Conservation (phyloP, 805 yeast genomes). For the Wickerhamomyces canadensis region DNA sequence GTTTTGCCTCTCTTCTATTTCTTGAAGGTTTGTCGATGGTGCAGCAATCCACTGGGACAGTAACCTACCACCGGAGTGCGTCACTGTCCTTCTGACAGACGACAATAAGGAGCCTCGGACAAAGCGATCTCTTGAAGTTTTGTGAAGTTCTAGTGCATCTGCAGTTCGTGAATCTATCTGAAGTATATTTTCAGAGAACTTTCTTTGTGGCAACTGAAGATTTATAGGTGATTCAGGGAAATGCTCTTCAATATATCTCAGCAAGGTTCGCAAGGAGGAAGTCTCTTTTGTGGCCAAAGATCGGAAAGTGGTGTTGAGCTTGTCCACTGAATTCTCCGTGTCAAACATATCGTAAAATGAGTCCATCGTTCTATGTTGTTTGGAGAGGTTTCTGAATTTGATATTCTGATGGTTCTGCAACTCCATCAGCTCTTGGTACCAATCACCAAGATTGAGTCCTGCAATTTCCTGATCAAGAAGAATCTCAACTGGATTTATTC, state of each 20-base stretch:
- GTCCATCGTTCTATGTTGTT: slow-evolving; percentile 33
- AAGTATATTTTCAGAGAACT: slow-evolving; percentile 47
- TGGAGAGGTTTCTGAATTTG: slow-evolving; percentile 43
- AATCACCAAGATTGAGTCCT: slow-evolving; percentile 37
- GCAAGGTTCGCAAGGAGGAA: slow-evolving; percentile 54
- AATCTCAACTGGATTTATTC: slow-evolving; percentile 80
- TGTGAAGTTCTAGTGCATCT: slow-evolving; percentile 66
- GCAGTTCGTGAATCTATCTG: slow-evolving; percentile 79
- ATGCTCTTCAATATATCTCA: slow-evolving; percentile 68
- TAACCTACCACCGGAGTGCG: slow-evolving; percentile 78
- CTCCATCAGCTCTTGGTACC: slow-evolving; percentile 56
- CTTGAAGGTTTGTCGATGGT: slow-evolving; percentile 59
- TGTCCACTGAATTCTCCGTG: slow-evolving; percentile 24
- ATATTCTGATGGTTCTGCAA: slow-evolving; percentile 45
- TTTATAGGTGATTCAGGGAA: slow-evolving; percentile 62
- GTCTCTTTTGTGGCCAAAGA: slow-evolving; percentile 42
- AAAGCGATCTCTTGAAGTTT: slow-evolving; percentile 50
- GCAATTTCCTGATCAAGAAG: slow-evolving; percentile 47
- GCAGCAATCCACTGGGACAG: slow-evolving; percentile 76
- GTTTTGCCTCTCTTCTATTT: slow-evolving; percentile 51
- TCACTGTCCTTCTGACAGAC: slow-evolving; percentile 67
- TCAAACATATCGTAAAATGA: slow-evolving; percentile 37
- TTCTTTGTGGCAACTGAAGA: slow-evolving; percentile 62
- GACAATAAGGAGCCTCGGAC: slow-evolving; percentile 65
- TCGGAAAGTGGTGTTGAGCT: slow-evolving; percentile 21